Base-by-base conservation (phyloP, 768 basidiomycete genomes). In the Pholiota molesta region DNA sequence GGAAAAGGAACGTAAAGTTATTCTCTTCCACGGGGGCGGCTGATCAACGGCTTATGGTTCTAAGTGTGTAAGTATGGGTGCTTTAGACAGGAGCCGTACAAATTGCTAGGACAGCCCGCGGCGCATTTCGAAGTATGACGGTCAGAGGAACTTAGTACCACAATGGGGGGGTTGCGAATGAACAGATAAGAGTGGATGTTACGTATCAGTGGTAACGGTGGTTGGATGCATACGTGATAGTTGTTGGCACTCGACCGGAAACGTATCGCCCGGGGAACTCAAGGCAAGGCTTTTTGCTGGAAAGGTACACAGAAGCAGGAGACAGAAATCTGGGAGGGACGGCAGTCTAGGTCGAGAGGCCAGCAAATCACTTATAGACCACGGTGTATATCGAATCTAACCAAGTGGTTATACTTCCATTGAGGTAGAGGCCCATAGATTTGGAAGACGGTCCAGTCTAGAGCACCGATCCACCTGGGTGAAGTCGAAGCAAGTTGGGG, bases 151-250 rank as follows among this genome's bases (percentile, higher is more conserved):
- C 39, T 55, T 31, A 58, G 57, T 40, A 51, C 52, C 47, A 62
- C 45, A 62, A 57, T 42, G 19, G 13, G 55, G n/a, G 35, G 37
- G 55, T 53, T 61, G 52, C 52, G 55, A 58, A 62, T 19, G 49
- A 53, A 55, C 54, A 64, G 64, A 65, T 68, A 61, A 62, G 60
- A 61, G 35, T 58, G 65, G 69, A 57, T 66, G 62, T 70, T 70
- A 70, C 69, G 67, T 70, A 66, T 53, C 53, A 47, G 47, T 61
- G 51, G 57, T 59, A 57, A 55, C 35, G 55, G 54, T 59, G 59
- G 44, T 23, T 61, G 56, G 59, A 56, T 61, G 59, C 47, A 58
- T 57, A 66, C 61, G 60, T 65, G 65, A 68, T 68, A 60, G 29
- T 63, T 59, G 37, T 59, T 52, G 57, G 51, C 57, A 57, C 56